Base-by-base conservation (phyloP, 2,329 filamentous ascomycete genomes). In the Colletotrichum plurivorum region DNA sequence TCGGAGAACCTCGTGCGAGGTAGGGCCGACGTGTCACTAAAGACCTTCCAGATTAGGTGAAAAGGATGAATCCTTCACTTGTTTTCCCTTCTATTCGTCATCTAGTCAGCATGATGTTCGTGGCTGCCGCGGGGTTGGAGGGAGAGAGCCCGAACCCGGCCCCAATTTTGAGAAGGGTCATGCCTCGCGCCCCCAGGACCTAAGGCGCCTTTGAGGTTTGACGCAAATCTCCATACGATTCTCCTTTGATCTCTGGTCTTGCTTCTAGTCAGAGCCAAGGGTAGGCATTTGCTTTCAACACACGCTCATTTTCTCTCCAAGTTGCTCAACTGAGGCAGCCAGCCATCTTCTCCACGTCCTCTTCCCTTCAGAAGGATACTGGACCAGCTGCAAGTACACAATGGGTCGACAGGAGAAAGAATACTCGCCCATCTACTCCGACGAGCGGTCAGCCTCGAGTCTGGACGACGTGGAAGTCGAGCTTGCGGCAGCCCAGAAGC, bases 21-120 rank as follows among this genome's bases (percentile, higher is more conserved):
- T 61, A 60, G 52, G 18, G 56, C 18, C 22, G 45, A n/a, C 43
- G 12, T 13, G 31, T 10, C 13, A n/a, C 25, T 39, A 39, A 6
- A 45, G 67, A 66, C 67, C 67, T 69, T 69, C 67, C 62, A 27
- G 6, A 51, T 66, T 16, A n/a, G 51, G 55, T 9, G 12, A 46
- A 20, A 60, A 65, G 55, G 49, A 61, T 66, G 45, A 25, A 36
- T 12, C 10, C n/a, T n/a, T 41, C 12, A 16, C 31, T 36, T 36
- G n/a, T 2, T 25, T 22, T 15, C 31, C 25, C 31, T 36, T 10
- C 10, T 36, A n/a, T 13, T 18, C 12, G 6, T 15, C n/a, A 5
- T n/a, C 16, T 15, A 5, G n/a, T 15, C 22, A 39, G 20, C 22
- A 10, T 25, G 20, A 31, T n/a, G 10, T 13, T 45, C 31, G 18